Conservation (phyloP, 108 stramenopile genomes). For the Cafeteria roenbergensis region DNA sequence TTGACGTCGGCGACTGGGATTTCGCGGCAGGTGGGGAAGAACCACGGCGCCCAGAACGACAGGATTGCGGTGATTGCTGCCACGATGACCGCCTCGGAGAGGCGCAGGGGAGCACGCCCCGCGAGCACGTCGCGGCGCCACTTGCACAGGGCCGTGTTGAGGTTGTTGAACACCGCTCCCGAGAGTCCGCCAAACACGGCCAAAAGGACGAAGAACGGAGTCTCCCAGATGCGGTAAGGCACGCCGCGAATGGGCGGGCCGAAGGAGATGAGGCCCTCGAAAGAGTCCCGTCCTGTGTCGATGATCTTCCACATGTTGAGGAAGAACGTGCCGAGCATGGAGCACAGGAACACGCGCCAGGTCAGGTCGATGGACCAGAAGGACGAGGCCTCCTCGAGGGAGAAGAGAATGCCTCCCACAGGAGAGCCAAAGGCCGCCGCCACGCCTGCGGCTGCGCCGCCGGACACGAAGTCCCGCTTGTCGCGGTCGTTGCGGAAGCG, state of each 20-base stretch:
- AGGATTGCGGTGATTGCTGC: neutral
- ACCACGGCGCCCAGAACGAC: constrained; percentile 3
- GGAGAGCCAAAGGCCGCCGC: constrained; percentile 69
- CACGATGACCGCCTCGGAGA: neutral
- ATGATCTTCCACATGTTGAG: constrained; percentile 6
- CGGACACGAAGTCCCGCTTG: constrained; percentile 60
- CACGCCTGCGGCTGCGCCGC: constrained; percentile 72
- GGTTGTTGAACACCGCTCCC: constrained; percentile 47
- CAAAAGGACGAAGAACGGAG: constrained; percentile 50
- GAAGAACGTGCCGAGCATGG: constrained; percentile 35
- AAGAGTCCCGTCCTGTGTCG: neutral
- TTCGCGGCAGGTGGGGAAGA: neutral
- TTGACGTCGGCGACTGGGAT: neutral
- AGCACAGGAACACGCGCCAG: constrained; percentile 62
- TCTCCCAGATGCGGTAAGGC: constrained; percentile 30
- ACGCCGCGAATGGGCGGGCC: neutral
- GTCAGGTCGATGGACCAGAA: constrained; percentile 65
- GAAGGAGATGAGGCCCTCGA: constrained; percentile 4
- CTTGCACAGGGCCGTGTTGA: constrained; percentile 32
- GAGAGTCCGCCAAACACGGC: constrained; percentile 59
- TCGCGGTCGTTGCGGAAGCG: constrained; percentile 49
- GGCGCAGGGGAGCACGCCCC: neutral
- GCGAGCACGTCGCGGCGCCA: constrained; percentile 20
- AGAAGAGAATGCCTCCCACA: constrained; percentile 71
- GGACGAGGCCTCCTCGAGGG: constrained; percentile 64